Evolutionary conservation across 768 basidiomycete species (phyloP).

Genomic region (Russula earlei): DNA sequence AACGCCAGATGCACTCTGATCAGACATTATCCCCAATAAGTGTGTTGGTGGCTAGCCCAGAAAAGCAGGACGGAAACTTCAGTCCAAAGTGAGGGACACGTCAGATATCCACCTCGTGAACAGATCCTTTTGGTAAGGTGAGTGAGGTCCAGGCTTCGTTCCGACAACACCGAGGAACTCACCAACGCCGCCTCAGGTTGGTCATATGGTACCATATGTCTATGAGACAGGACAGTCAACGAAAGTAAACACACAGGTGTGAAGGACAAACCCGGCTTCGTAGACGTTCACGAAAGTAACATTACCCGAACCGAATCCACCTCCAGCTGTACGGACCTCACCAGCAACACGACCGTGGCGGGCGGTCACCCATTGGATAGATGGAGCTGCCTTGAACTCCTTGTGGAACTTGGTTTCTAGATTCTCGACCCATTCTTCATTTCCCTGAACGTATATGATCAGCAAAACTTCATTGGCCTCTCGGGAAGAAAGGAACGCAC

Average conservation of each 20-base stretch:
- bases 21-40: constrained; percentile 4
- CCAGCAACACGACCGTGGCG: constrained; percentile 51
- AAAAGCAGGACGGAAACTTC: not conserved
- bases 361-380: constrained; percentile 48
- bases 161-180: constrained; percentile 23
- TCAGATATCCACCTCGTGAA: constrained; percentile 51
- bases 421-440: constrained; percentile 63
- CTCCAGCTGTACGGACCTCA: constrained; percentile 59
- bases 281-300: constrained; percentile 71
- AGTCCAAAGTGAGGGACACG: constrained; percentile 34
- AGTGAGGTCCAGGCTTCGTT: not conserved
- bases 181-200: constrained; percentile 83
- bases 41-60: not conserved
- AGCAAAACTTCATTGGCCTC: not conserved
- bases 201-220: constrained; percentile 87
- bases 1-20: constrained; percentile 1
- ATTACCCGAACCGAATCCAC: constrained; percentile 66
- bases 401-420: constrained; percentile 52
- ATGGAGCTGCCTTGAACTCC: constrained; percentile 45
- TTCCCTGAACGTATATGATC: constrained; percentile 41
- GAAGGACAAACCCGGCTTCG: constrained; percentile 62
- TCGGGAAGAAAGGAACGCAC: constrained; percentile 34
- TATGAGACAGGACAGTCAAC: constrained; percentile 23
- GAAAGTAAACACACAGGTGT: constrained; percentile 19
- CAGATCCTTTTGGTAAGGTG: constrained; percentile 37